Evolutionary conservation across 2,329 filamentous ascomycete genomes (phyloP).

Genomic region (Fusarium sp.): DNA sequence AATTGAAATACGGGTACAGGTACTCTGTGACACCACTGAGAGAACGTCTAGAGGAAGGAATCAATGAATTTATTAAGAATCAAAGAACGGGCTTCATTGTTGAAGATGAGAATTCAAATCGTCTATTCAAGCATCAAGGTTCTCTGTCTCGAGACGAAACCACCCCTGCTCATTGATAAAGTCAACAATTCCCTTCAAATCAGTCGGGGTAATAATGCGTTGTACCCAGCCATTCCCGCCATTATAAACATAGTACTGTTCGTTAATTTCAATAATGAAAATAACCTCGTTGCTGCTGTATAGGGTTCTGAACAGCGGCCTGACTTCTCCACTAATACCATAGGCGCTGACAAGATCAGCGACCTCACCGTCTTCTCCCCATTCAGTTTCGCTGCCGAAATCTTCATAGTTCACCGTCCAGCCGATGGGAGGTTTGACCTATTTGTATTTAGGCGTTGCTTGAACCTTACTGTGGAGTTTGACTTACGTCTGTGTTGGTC

Average conservation of each 20-base stretch:
- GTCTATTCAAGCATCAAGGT: too few relatives aligned
- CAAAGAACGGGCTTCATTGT: too few relatives aligned
- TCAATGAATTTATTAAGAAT: neutral
- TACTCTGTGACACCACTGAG: neutral
- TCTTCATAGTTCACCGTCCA: neutral
- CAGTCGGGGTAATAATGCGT: neutral
- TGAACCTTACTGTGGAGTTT: too few relatives aligned
- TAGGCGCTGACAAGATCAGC: neutral
- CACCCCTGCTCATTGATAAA: neutral
- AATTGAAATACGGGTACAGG: accelerated
- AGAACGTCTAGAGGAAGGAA: too few relatives aligned
- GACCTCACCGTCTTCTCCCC: neutral
- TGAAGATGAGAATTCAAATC: too few relatives aligned
- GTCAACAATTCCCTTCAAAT: neutral
- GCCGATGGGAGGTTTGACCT: neutral
- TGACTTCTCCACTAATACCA: neutral
- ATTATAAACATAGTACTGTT: neutral
- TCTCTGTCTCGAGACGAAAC: neutral
- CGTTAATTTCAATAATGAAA: neutral
- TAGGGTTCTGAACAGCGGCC: neutral
- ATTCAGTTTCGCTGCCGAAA: neutral
- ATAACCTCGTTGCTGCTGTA: neutral
- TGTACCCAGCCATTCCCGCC: neutral
- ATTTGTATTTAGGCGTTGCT: neutral
- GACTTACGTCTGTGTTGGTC: neutral